phyloP scores from a whole-genome alignment of 2,329 filamentous ascomycete species.

The Harringtonia lauricola region DNA sequence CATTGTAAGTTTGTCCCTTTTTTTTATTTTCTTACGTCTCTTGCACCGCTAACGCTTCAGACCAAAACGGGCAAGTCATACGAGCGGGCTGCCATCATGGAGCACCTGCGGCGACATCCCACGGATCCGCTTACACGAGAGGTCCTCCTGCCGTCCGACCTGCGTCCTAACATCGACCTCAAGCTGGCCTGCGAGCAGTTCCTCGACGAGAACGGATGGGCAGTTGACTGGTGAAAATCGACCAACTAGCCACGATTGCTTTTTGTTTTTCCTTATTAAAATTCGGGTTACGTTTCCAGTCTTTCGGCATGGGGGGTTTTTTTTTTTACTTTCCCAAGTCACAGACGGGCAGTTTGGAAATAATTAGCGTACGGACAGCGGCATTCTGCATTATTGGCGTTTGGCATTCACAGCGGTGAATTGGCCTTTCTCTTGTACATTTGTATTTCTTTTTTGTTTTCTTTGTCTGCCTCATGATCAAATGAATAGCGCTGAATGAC shows the following conservation, averaged over 20 bases:
- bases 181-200: conserved; percentile 64
- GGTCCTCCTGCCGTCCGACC: conserved; percentile 53
- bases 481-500: too few species aligned
- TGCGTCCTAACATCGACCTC: conserved; percentile 72
- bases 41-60: conserved; percentile 19
- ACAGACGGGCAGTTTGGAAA: too few species aligned
- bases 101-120: conserved; percentile 65
- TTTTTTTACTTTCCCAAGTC: too few species aligned
- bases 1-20: conserved; percentile 27
- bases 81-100: conserved; percentile 73
- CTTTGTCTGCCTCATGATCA: too few species aligned
- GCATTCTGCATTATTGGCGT: background rate
- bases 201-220: conserved; percentile 79
- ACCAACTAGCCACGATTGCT: background rate
- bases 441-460: background rate
- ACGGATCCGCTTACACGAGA: conserved; percentile 80
- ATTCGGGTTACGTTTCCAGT: background rate
- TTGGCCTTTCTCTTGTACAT: too few species aligned
- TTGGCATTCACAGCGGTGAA: background rate
- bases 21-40: background rate
- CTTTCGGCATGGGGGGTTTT: background rate
- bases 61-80: conserved; percentile 86
- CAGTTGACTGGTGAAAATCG: conserved; percentile 72
- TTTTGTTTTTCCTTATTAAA: background rate
- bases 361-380: background rate